phyloP scores from a whole-genome alignment of 805 yeast species.

The Candida dajiaensis region DNA sequence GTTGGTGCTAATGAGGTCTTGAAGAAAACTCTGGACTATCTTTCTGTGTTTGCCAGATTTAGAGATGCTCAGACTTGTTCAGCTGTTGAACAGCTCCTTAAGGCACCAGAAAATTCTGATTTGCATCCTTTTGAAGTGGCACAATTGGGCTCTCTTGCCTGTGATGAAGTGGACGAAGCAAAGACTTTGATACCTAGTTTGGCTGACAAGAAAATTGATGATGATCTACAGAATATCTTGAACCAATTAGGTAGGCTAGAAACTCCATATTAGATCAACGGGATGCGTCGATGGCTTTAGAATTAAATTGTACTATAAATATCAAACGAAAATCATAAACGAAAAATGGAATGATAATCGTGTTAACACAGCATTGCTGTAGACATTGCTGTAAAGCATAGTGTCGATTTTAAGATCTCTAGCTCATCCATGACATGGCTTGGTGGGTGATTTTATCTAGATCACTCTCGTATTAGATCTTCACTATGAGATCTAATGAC shows the following conservation, averaged over 20 bases:
- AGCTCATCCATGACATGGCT: no score
- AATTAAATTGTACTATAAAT: neutral
- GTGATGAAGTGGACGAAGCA: slow-evolving; percentile 97
- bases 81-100: slow-evolving; percentile 85
- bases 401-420: no score
- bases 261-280: slow-evolving; percentile 29
- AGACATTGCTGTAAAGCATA: no score
- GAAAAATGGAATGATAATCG: neutral
- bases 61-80: slow-evolving; percentile 88
- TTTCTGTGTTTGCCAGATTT: slow-evolving; percentile 82
- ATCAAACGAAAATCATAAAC: no score
- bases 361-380: no score
- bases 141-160: slow-evolving; percentile 79
- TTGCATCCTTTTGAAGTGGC: slow-evolving; percentile 96
- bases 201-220: slow-evolving; percentile 72
- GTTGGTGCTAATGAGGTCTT: slow-evolving; percentile 83
- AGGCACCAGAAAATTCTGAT: slow-evolving; percentile 62
- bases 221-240: slow-evolving; percentile 78
- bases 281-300: neutral
- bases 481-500: no score
- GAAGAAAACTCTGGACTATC: slow-evolving; percentile 85
- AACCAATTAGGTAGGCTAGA: slow-evolving; percentile 77
- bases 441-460: no score
- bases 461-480: no score
- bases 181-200: slow-evolving; percentile 89